Evolutionary conservation across 1,139 yeast species (phyloP).

Genomic region (Candida sp.): DNA sequence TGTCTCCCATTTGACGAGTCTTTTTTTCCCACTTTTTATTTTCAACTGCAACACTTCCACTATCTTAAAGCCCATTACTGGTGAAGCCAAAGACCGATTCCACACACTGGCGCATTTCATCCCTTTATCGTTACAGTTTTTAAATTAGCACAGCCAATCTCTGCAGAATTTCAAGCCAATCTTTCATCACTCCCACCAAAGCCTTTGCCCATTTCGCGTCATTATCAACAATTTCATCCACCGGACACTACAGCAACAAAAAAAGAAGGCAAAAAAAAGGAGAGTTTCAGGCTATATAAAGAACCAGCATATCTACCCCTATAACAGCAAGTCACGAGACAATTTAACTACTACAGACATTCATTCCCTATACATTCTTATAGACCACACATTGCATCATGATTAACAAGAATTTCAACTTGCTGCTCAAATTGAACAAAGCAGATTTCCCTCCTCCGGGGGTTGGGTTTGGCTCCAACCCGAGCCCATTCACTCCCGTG

Average conservation of each 20-base stretch:
- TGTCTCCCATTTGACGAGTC: neutral
- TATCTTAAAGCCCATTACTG: too few relatives aligned
- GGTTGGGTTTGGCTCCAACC: conserved; percentile 7
- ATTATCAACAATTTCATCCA: neutral
- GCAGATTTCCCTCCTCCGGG: conserved; percentile 35
- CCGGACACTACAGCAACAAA: neutral
- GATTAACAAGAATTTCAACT: conserved; percentile 29
- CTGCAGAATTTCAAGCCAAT: neutral
- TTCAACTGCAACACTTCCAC: neutral
- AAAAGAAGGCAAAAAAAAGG: neutral
- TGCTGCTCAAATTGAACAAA: conserved; percentile 21
- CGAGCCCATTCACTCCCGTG: conserved; percentile 48
- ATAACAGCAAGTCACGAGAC: neutral
- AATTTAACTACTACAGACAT: neutral
- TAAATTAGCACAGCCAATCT: neutral
- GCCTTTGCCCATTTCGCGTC: neutral
- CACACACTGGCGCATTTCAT: neutral
- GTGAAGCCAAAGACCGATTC: too few relatives aligned
- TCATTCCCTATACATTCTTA: neutral
- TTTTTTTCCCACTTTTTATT: neutral
- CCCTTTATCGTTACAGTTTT: neutral
- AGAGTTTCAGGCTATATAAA: neutral
- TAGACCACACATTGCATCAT: conserved; percentile 12
- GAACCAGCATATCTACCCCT: neutral
- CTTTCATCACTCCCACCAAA: too few relatives aligned